These are phyloP conservation scores for Trebouxia sp. DNA, from an alignment of 139 green algal species.

Conservation along the genomic window DNA sequence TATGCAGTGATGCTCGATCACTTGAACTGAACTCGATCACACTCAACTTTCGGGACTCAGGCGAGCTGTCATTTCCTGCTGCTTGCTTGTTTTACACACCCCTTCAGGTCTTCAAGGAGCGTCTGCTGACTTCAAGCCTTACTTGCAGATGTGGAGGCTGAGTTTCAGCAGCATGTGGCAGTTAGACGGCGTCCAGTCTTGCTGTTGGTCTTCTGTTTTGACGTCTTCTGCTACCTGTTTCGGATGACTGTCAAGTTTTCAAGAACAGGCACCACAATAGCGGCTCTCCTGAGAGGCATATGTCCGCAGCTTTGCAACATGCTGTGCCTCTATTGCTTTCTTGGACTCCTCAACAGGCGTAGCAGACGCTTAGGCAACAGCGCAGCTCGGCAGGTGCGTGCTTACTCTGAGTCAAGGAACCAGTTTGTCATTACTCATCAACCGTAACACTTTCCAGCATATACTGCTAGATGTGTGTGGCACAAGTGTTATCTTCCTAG, in stretches of 20 bases:
- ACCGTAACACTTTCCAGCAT: no score
- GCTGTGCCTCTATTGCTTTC: constrained; percentile 59
- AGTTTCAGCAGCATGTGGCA: constrained; percentile 23
- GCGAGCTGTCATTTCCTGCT: not conserved
- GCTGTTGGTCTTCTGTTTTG: constrained; percentile 70
- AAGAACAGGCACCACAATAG: not conserved
- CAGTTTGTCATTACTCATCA: no score
- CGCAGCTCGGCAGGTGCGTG: constrained; percentile 56
- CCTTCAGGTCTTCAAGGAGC: no score
- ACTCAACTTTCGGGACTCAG: constrained; percentile 14
- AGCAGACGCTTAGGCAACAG: constrained; percentile 42
- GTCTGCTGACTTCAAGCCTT: not conserved
- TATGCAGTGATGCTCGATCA: not conserved
- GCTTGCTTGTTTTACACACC: no score
- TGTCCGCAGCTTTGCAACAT: constrained; percentile 72
- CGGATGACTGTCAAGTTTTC: constrained; percentile 42
- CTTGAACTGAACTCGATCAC: constrained; percentile 10
- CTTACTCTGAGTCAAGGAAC: no score
- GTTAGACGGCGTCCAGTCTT: constrained; percentile 60
- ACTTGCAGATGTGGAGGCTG: constrained; percentile 7
- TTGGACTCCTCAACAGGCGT: constrained; percentile 62
- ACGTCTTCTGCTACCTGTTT: constrained; percentile 58
- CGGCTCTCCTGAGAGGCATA: not conserved
- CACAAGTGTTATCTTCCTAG: no score
- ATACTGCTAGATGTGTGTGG: no score